A percentile compares a stretch with the other conserved stretches of the same genome.
Conservation (phyloP, 2,329 filamentous ascomycete genomes). For the Aphanocladium album region DNA sequence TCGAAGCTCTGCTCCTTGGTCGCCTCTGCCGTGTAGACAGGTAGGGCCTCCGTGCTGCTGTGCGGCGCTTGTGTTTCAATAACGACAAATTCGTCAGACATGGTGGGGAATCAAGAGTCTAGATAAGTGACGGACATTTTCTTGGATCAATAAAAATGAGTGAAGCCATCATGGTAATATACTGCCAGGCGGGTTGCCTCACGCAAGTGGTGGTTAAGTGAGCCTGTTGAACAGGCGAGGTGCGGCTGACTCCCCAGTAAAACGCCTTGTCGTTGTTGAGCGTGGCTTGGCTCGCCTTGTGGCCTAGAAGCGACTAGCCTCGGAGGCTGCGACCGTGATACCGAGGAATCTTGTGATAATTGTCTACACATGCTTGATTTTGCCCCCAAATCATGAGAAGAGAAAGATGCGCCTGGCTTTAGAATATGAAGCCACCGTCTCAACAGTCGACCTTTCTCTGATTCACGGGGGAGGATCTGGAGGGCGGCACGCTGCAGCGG, state of each 20-base stretch:
- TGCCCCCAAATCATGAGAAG: not conserved
- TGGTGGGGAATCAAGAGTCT: not conserved
- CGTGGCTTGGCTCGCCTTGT: conserved; percentile 1
- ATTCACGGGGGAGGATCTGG: too few relatives aligned
- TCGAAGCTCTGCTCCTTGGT: not conserved
- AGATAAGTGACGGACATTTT: too few relatives aligned
- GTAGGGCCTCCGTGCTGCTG: not conserved
- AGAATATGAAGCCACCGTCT: not conserved
- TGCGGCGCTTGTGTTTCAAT: not conserved
- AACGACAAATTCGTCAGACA: not conserved
- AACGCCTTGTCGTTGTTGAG: conserved; percentile 2
- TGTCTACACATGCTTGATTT: not conserved
- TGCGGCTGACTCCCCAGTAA: not conserved
- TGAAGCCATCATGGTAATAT: not conserved
- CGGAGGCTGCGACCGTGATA: not conserved
- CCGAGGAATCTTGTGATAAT: not conserved
- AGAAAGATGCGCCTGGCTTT: not conserved
- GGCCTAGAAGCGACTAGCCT: not conserved
- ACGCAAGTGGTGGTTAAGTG: not conserved
- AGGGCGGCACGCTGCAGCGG: too few relatives aligned
- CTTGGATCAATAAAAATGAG: not conserved
- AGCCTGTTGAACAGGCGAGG: not conserved
- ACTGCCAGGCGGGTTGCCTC: not conserved
- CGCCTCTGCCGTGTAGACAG: not conserved
- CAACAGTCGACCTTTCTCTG: not conserved